These are phyloP conservation scores for Galeopsis tetrahit DNA, from an alignment of 257 asterid genomes.

Conservation along the genomic window DNA sequence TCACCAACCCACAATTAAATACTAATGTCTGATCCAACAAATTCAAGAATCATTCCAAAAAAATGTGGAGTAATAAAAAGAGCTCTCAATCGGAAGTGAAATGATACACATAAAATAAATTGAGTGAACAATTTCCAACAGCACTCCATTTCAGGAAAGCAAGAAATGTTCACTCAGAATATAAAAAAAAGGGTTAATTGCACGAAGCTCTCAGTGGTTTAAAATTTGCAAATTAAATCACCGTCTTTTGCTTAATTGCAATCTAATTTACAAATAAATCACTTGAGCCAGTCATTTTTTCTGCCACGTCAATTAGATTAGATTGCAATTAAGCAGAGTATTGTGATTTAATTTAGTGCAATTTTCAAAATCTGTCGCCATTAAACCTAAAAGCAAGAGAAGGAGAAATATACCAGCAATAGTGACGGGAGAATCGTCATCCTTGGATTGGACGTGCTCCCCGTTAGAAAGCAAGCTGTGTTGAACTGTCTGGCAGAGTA, in stretches of 20 bases:
- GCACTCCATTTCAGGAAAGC: background rate
- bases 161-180: too few species aligned
- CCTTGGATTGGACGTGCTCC: slow-evolving; percentile 60
- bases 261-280: too few species aligned
- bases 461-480: slow-evolving; percentile 40
- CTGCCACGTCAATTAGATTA: too few species aligned
- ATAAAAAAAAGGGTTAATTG: too few species aligned
- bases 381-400: background rate
- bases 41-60: background rate
- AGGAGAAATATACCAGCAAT: slow-evolving; percentile 62
- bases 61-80: too few species aligned
- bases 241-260: too few species aligned
- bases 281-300: too few species aligned
- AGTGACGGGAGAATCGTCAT: slow-evolving; percentile 80
- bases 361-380: too few species aligned
- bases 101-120: background rate
- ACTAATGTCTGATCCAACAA: background rate
- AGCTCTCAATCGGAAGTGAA: slow-evolving; percentile 15
- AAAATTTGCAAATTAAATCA: too few species aligned
- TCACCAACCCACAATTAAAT: slow-evolving; percentile 5
- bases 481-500: slow-evolving; percentile 70
- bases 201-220: too few species aligned
- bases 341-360: too few species aligned
- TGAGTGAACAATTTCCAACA: background rate
- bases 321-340: too few species aligned